Evolutionary conservation across 1,139 yeast species (phyloP), one percentile per base, ranked within the genome.

Genomic region (Starmera stellimalicola): DNA sequence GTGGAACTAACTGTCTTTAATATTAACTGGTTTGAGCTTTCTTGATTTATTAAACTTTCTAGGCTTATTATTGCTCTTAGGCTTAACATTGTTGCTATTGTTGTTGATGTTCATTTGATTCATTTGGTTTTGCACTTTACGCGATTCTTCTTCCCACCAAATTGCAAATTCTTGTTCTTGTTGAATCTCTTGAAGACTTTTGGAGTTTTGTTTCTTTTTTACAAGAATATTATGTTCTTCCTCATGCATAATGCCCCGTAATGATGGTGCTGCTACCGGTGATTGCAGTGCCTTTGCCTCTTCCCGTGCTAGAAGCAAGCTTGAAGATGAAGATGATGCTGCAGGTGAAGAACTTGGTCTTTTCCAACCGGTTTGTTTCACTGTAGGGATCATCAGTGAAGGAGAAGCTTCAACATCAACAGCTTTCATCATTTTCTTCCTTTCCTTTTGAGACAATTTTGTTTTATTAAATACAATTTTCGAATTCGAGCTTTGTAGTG

Each of bases 101-200:
- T 22, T 6, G 11, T 14, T 22, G n/a, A 26, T n/a, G 12, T 26
- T 34, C 32, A 36, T 27, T 8, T 18, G 19, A 16, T 28, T 36
- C 44, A 53, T 41, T 44, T 63, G 70, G 33, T 51, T 54, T 50
- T 79, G 87, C 7, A 77, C 80, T 32, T 70, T 59, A 16, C 62
- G 62, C 26, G 81, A 65, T 48, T 83, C 94, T 43, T 72, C 75
- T 32, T 70, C 79, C 88, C 93, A 83, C 94, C 94, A 83, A 40
- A 59, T 65, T 15, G 76, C 82, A 58, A 83, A 83, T 49, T 77
- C 85, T 48, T 81, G 84, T 46, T 83, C 94, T 44, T 77, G 76
- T 53, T 77, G 85, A 33, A 82, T 70, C 41, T 83, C 94, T 27
- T 68, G 73, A 26, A 83, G 57, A 3, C 80, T 68, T 40, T 60